Percentiles rank a stretch among this genome's conserved stretches.
These are phyloP conservation scores for Nothopassalora personata DNA, from an alignment of 2,329 filamentous ascomycete genomes.

Conservation along the genomic window DNA sequence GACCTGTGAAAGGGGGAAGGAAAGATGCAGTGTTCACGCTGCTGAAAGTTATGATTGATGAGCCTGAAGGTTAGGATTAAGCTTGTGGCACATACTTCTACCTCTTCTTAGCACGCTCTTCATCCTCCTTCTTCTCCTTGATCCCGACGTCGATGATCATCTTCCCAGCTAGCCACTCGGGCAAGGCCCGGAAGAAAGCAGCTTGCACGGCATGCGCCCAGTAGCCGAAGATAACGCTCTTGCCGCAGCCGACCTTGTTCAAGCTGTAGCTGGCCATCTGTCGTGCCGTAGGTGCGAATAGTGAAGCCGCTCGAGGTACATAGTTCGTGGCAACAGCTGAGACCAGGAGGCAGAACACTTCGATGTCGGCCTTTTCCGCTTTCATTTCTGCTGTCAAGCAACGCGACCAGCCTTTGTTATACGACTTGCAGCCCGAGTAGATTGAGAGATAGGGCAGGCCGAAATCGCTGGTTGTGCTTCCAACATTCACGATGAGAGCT, in stretches of 20 bases:
- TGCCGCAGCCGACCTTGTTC: conserved; percentile 22
- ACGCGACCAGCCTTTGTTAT: conserved; percentile 38
- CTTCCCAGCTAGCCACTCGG: conserved; percentile 10
- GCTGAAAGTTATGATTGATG: not conserved
- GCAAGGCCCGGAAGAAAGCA: conserved; percentile 16
- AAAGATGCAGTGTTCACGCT: not conserved
- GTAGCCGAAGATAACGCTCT: conserved; percentile 19
- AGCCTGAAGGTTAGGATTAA: not conserved
- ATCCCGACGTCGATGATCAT: conserved; percentile 8
- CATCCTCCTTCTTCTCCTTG: conserved; percentile 11
- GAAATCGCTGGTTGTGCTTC: conserved; percentile 40
- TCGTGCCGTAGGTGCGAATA: conserved; percentile 17
- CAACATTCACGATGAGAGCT: conserved; percentile 48
- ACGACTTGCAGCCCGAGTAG: conserved; percentile 47
- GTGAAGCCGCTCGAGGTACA: conserved; percentile 7
- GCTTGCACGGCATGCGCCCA: conserved; percentile 25
- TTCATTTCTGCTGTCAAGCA: conserved; percentile 42
- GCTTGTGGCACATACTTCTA: not conserved
- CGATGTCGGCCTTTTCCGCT: conserved; percentile 34
- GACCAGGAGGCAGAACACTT: conserved; percentile 29
- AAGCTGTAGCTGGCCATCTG: conserved; percentile 19
- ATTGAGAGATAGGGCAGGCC: conserved; percentile 45
- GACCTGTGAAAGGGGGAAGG: not conserved
- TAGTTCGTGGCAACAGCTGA: conserved; percentile 17
- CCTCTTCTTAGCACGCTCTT: conserved; percentile 3